Evolutionary conservation across 1,284 basidiomycete species (phyloP).

Genomic region (Pholiota adiposa): DNA sequence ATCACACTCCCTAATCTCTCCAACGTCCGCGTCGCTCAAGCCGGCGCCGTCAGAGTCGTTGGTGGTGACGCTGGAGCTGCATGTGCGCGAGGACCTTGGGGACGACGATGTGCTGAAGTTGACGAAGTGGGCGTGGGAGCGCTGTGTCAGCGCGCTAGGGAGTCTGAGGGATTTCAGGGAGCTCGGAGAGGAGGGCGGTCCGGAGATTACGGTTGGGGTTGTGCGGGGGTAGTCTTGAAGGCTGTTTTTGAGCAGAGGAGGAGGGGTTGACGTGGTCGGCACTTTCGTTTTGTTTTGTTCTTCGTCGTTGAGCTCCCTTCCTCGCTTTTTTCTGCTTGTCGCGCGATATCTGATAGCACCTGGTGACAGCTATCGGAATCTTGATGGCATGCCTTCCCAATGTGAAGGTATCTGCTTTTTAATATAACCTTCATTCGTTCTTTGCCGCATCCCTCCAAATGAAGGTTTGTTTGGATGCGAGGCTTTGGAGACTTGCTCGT

Average conservation of each 20-base stretch:
- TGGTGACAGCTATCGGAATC: neutral
- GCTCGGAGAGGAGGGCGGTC: constrained; percentile 28
- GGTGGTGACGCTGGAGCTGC: constrained; percentile 74
- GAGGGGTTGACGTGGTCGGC: neutral
- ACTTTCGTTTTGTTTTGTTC: neutral
- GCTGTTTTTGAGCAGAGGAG: neutral
- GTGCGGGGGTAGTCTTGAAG: constrained; percentile 34
- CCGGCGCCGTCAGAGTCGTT: neutral
- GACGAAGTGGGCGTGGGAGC: constrained; percentile 75
- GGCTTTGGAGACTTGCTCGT: too few species aligned
- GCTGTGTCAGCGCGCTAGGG: constrained; percentile 50
- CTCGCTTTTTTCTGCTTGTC: neutral
- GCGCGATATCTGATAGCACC: neutral
- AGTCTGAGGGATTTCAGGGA: constrained; percentile 26
- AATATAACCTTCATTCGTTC: neutral
- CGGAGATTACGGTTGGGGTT: constrained; percentile 45
- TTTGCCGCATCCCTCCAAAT: neutral
- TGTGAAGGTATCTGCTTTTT: neutral
- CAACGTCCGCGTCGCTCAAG: neutral
- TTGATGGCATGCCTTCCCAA: neutral
- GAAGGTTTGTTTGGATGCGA: too few species aligned
- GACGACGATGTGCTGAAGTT: constrained; percentile 78
- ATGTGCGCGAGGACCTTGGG: constrained; percentile 68
- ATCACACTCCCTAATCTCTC: neutral
- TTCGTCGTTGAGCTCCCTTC: neutral